Evolutionary conservation across 202 grass and related monocot species (phyloP).

Genomic region (Zizania palustris): DNA sequence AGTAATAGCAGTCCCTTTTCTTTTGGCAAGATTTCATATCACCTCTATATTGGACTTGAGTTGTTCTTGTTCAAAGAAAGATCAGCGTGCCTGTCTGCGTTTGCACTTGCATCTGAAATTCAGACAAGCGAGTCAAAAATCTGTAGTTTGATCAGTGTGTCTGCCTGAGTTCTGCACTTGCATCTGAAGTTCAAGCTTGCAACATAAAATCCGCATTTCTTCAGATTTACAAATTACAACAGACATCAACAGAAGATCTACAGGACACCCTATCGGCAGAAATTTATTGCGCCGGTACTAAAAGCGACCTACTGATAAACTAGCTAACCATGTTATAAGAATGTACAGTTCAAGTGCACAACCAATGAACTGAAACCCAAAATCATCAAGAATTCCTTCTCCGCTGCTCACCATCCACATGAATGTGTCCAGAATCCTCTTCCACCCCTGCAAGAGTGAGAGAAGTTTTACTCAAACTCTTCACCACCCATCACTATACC

Average conservation of each 20-base stretch:
- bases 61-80: not conserved
- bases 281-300: not conserved
- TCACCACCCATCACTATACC: slow-evolving; percentile 23
- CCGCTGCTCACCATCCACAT: not conserved
- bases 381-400: not conserved
- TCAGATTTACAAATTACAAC: not conserved
- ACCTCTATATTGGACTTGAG: not conserved
- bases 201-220: not conserved
- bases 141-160: not conserved
- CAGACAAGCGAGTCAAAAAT: not conserved
- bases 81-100: not conserved
- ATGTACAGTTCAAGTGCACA: not conserved
- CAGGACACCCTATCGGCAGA: not conserved
- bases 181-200: not conserved
- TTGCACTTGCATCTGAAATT: not conserved
- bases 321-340: not conserved
- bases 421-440: not conserved
- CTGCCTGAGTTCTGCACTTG: not conserved
- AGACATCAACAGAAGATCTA: not conserved
- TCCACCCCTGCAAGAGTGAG: slow-evolving; percentile 6
- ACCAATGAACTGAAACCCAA: not conserved
- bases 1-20: not conserved
- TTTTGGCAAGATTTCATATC: not conserved
- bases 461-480: slow-evolving; percentile 7
- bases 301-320: not conserved